Base-by-base conservation (phyloP, 805 yeast species). In the Wickerhamiella vanderwaltii region DNA sequence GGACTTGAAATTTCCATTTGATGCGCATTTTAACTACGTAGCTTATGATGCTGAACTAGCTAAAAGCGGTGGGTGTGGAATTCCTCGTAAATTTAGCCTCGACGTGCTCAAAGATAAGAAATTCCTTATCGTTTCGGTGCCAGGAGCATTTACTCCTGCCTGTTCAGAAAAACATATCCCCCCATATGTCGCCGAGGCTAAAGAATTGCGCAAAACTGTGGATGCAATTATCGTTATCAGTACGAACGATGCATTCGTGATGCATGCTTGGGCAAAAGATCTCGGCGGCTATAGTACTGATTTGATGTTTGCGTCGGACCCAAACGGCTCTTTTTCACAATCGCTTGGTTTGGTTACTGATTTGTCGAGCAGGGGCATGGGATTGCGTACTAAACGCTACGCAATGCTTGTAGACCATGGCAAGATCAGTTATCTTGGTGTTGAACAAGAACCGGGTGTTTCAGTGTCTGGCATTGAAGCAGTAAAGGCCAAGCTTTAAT, bases 101-200 rank as follows among this genome's bases (percentile, higher is more conserved):
- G 60, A 56, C 54, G 56, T 57, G 54, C 50, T 64, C 24, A 46
- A 54, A 16, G 56, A 51, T 53, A 73, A 75, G 65, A 75, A 68
- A 52, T 73, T 78, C 24, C 74, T 81, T 32, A 65, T 82, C 51
- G 83, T 84, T 24, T 69, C 80, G 45, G 86, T 82, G 25, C 91
- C 93, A 47, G 93, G 87, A 48, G 91, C 94, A 9, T 83, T 81
- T 68, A 81, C 94, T 20, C 93, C 88, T 43, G 75, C 88, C 6
- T 81, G 91, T 61, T 69, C 81, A 37, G 73, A 69, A 39, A 67
- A 72, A 52, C 91, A 80, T 61, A 69, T 80, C 46, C 88, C 88
- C 43, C 82, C 77, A 18, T 79, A 64, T 64, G 58, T 79, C 44
- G 55, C 63, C 45, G 64, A 73, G 48, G 58, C 70, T 42, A 58